These are phyloP conservation scores for Diplodia scrobiculata DNA, from an alignment of 2,329 filamentous ascomycete genomes.

Conservation along the genomic window DNA sequence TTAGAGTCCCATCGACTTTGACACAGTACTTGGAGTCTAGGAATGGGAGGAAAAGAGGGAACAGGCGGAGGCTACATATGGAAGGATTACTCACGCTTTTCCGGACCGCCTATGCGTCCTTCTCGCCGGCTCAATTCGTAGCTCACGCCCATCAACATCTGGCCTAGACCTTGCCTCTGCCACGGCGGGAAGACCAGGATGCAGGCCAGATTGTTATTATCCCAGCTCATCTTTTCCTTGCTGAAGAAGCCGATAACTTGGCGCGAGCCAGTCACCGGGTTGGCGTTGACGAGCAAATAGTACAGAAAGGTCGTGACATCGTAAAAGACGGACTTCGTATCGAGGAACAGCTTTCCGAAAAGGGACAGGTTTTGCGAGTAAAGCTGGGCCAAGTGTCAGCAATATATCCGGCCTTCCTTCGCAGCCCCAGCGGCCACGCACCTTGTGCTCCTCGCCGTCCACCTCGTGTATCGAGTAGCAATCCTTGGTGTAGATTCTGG, in stretches of 20 bases:
- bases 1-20: not conserved
- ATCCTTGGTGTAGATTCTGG: constrained; percentile 74
- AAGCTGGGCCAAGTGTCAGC: constrained; percentile 49
- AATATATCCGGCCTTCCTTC: not conserved
- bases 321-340: constrained; percentile 98
- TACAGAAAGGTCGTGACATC: constrained; percentile 94
- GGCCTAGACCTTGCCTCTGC: constrained; percentile 85
- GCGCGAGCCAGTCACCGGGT: constrained; percentile 22
- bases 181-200: constrained; percentile 95
- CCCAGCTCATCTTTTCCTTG: constrained; percentile 98
- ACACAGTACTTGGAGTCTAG: not conserved
- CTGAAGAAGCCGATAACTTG: constrained; percentile 95
- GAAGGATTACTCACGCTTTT: constrained; percentile 63
- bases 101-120: constrained; percentile 81
- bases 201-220: constrained; percentile 95
- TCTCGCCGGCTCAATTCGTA: constrained; percentile 89
- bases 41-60: not conserved
- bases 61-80: not conserved
- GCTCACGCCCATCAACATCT: constrained; percentile 85
- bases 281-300: constrained; percentile 71
- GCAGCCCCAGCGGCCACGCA: constrained; percentile 28
- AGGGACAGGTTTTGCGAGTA: constrained; percentile 95
- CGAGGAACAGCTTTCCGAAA: constrained; percentile 95
- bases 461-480: constrained; percentile 89
- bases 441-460: constrained; percentile 80